Conservation (phyloP, 352 stramenopile genomes). For the Thalassiosira mediterranea region DNA sequence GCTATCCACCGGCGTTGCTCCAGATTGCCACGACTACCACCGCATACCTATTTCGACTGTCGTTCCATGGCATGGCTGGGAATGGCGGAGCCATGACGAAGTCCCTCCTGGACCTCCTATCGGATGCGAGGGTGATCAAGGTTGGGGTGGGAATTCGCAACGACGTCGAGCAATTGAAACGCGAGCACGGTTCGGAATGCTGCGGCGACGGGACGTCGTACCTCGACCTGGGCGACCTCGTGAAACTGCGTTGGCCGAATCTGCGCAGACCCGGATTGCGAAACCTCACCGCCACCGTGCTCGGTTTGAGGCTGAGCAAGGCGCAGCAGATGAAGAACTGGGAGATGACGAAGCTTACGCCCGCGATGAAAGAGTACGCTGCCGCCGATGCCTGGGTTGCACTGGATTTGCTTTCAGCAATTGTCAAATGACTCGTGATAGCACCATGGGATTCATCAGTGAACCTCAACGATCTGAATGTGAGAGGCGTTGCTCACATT, state of each 20-base stretch:
- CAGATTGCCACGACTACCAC: conserved; percentile 19
- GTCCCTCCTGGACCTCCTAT: conserved; percentile 9
- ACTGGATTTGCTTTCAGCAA: conserved; percentile 23
- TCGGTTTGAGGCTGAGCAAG: conserved; percentile 21
- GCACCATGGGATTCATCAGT: no score
- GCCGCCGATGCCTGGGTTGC: conserved; percentile 20
- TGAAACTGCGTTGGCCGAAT: conserved; percentile 9
- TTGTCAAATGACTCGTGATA: no score
- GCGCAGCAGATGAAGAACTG: conserved; percentile 36
- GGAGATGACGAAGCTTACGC: conserved; percentile 11
- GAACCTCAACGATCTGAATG: no score
- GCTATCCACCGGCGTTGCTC: conserved; percentile 18
- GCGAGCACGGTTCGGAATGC: neutral
- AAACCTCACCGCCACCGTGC: conserved; percentile 20
- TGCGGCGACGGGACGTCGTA: conserved; percentile 18
- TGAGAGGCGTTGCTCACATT: no score
- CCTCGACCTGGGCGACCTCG: conserved; percentile 10
- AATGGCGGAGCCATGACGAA: conserved; percentile 1
- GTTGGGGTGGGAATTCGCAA: conserved; percentile 26
- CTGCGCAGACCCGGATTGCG: conserved; percentile 9
- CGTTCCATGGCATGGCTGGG: conserved; percentile 4
- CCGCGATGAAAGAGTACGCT: conserved; percentile 15
- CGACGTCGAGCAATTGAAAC: conserved; percentile 11
- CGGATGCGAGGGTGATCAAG: conserved; percentile 23
- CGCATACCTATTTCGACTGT: conserved; percentile 26